Conservation (phyloP, 2,329 filamentous ascomycete species). For the Paracamarosporium sp. region DNA sequence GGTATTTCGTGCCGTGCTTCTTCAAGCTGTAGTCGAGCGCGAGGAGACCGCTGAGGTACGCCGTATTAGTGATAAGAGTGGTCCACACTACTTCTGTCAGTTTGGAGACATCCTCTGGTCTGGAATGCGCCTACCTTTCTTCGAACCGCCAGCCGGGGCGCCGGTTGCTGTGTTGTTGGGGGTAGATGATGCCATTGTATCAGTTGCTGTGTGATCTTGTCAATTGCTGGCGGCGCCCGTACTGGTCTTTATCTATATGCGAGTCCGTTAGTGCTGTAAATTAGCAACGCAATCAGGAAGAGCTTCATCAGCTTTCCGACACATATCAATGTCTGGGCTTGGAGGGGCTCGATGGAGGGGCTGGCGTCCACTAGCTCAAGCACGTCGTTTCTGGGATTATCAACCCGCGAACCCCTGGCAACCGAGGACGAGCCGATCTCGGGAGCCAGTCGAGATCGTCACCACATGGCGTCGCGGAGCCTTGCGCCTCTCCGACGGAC, state of each 20-base stretch:
- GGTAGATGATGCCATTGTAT: constrained; percentile 15
- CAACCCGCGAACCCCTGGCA: constrained; percentile 5
- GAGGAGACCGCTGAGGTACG: constrained; percentile 82
- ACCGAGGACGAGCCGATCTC: constrained; percentile 27
- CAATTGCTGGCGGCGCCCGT: neutral
- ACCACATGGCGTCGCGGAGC: constrained; percentile 37
- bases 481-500: constrained; percentile 37
- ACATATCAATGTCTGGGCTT: neutral
- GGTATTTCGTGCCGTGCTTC: constrained; percentile 70
- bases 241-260: neutral
- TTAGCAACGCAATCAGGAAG: neutral
- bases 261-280: neutral
- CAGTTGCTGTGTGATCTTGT: neutral
- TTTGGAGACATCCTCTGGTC: neutral
- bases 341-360: constrained; percentile 6
- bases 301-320: neutral
- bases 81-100: constrained; percentile 73
- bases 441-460: constrained; percentile 37
- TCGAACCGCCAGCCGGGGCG: constrained; percentile 39
- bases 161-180: constrained; percentile 23
- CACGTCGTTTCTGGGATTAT: no score
- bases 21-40: constrained; percentile 81
- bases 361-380: neutral
- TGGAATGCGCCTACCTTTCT: constrained; percentile 41
- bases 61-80: constrained; percentile 82